A percentile compares a stretch with the other conserved stretches of the same genome.
Evolutionary conservation across 177 flowering plant species (phyloP).

Genomic region (Telopea speciosissima): DNA sequence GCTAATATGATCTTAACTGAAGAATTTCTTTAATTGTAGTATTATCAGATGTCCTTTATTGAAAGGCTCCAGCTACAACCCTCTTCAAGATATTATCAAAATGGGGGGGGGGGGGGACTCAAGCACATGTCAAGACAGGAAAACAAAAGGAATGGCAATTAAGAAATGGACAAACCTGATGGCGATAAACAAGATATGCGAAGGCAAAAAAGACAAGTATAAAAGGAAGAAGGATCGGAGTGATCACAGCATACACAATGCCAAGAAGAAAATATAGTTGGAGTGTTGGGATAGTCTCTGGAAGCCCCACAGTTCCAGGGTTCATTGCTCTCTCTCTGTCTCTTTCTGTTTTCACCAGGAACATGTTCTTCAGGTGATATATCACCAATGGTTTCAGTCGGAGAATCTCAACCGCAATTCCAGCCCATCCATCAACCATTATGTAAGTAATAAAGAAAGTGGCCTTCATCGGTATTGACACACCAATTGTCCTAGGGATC

Average conservation of each 20-base stretch:
- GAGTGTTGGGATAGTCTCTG: slow-evolving; percentile 74
- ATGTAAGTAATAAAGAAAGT: slow-evolving; percentile 96
- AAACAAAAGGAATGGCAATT: background rate
- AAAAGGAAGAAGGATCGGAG: slow-evolving; percentile 96
- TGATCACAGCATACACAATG: slow-evolving; percentile 78
- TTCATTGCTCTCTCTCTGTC: slow-evolving; percentile 85
- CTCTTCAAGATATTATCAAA: background rate
- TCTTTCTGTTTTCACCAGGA: slow-evolving; percentile 88
- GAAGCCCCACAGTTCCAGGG: slow-evolving; percentile 69
- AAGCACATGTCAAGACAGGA: background rate
- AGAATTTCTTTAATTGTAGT: background rate
- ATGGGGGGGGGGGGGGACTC: too few species aligned
- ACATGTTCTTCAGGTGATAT: slow-evolving; percentile 82
- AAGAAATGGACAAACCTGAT: slow-evolving; percentile 58
- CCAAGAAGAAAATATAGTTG: slow-evolving; percentile 92
- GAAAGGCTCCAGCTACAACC: background rate
- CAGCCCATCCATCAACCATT: slow-evolving; percentile 99
- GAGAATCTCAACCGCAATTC: slow-evolving; percentile 90
- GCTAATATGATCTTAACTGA: too few species aligned
- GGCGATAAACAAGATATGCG: slow-evolving; percentile 90
- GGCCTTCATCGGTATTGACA: slow-evolving; percentile 96
- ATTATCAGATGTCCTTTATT: background rate
- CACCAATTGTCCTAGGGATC: slow-evolving; percentile 95
- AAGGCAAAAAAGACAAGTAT: slow-evolving; percentile 82
- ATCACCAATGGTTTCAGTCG: slow-evolving; percentile 74